Percentiles rank a stretch among this genome's conserved stretches.
Conservation (phyloP, 192 early-diverging fungal genomes). For the Podila minutissima region DNA sequence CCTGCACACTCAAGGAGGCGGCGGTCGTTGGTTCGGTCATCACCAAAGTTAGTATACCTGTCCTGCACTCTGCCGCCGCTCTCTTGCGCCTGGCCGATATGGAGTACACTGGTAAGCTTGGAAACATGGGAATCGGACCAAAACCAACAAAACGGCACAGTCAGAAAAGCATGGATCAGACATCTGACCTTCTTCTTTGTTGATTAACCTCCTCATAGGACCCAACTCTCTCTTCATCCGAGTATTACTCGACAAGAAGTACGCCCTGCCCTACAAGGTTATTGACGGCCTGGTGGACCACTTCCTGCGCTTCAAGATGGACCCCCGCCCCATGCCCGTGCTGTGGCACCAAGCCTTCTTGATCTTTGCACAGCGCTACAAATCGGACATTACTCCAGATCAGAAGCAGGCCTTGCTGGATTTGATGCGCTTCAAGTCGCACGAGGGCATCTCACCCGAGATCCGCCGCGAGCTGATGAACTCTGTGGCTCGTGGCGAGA, state of each 20-base stretch:
- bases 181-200: slow-evolving; percentile 1
- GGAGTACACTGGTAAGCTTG: slow-evolving; percentile 87
- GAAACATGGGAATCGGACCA: not conserved
- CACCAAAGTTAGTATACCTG: slow-evolving; percentile 92
- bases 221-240: slow-evolving; percentile 96
- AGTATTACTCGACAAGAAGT: slow-evolving; percentile 97
- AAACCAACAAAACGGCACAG: not conserved
- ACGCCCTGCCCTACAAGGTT: slow-evolving; percentile 96
- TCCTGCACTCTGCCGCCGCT: slow-evolving; percentile 94
- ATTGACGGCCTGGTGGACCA: slow-evolving; percentile 97
- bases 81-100: slow-evolving; percentile 95
- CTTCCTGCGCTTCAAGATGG: slow-evolving; percentile 90
- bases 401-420: slow-evolving; percentile 93
- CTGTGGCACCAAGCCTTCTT: slow-evolving; percentile 98
- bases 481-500: slow-evolving; percentile 75
- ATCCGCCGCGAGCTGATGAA: slow-evolving; percentile 90
- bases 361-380: slow-evolving; percentile 97
- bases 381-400: slow-evolving; percentile 92
- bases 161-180: too few species aligned
- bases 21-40: slow-evolving; percentile 94
- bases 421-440: slow-evolving; percentile 81
- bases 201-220: slow-evolving; percentile 46
- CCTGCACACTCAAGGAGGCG: slow-evolving; percentile 96
- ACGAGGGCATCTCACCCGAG: slow-evolving; percentile 90
- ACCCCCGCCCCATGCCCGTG: slow-evolving; percentile 87